Percentiles rank a stretch among this genome's conserved stretches.
Evolutionary conservation across 768 basidiomycete species (phyloP).

Genomic region (Sporobolomyces phaffii): DNA sequence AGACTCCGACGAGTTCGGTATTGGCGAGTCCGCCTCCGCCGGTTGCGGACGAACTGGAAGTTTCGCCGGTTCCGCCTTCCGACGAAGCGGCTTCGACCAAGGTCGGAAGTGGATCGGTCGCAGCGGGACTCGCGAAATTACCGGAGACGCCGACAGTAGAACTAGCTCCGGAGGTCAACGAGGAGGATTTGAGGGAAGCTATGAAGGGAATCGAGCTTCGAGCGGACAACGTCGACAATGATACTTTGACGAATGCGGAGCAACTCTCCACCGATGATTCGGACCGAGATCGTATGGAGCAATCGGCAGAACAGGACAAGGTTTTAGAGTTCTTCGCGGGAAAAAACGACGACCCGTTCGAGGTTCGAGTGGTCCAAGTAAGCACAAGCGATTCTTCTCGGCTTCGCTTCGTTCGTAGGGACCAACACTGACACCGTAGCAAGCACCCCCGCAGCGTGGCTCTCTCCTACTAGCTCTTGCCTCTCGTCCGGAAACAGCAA

Average conservation of each 20-base stretch:
- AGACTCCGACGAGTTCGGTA: too few species aligned
- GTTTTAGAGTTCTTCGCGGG: not conserved
- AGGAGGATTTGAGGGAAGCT: not conserved
- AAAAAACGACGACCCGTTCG: not conserved
- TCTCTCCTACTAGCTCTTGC: not conserved
- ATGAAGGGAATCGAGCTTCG: not conserved
- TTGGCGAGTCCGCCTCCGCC: too few species aligned
- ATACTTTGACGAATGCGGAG: too few species aligned
- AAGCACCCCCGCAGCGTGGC: not conserved
- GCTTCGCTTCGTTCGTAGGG: too few species aligned
- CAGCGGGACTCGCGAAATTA: not conserved
- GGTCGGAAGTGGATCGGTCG: not conserved
- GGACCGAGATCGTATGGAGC: not conserved
- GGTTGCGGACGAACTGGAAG: too few species aligned
- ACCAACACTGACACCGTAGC: too few species aligned
- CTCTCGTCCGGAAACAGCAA: not conserved
- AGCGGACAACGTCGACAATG: too few species aligned
- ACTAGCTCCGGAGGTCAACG: not conserved
- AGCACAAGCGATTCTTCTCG: not conserved
- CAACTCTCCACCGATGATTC: too few species aligned
- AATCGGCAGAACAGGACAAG: not conserved
- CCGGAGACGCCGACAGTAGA: not conserved
- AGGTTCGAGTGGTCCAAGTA: constrained; percentile 8
- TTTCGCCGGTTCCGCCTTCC: too few species aligned
- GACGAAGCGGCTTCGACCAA: too few species aligned